Evolutionary conservation across 331 rosid genomes (phyloP), one percentile per base, ranked within the genome.

Genomic region (Malus hybrid): DNA sequence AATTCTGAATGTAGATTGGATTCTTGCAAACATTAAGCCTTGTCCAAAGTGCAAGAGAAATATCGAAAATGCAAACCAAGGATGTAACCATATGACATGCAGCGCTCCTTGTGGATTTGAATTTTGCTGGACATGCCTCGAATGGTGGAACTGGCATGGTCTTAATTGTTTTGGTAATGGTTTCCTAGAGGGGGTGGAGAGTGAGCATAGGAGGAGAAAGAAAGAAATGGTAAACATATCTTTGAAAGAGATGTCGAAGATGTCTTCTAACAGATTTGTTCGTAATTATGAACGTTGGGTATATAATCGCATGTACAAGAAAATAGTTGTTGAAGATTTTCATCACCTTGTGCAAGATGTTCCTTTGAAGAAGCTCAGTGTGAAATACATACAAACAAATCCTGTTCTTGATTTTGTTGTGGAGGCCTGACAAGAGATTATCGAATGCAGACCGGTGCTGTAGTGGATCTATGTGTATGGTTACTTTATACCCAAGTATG

Each of bases 401-500:
- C 80, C 88, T 11, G 85, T 86, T 79, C 85, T 87, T 3, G 83
- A 84, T 85, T 88, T 92, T 83, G 81, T 87, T 63, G 75, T 85
- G 6, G 89, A 85, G 71, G 98, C 96, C 31, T 89, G 96, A 95
- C 71, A 83, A 76, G 91, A 90, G 95, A 90, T 90, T 63, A 82
- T 93, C 64, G 94, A 91, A 74, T 90, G 96, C 74, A 83, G 96
- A 79, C 83, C 93, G 70, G 90, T 90, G 72, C 82, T 93, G 85
- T 86, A 86, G 76, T 93, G 98, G 98, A 93, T 89, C 4, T 89
- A 86, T 78, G 91, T 91, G 6, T 90, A 90, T 80, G 98, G 98
- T 18, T 93, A 73, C 82, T 93, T 87, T 83, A 80, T 90, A 65
- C 89, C 85, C 1, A 93, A 87, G 71, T 75, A 80, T 59, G 93